phyloP scores from a whole-genome alignment of 192 early-diverging fungal genomes.

The Allomyces javanicus region DNA sequence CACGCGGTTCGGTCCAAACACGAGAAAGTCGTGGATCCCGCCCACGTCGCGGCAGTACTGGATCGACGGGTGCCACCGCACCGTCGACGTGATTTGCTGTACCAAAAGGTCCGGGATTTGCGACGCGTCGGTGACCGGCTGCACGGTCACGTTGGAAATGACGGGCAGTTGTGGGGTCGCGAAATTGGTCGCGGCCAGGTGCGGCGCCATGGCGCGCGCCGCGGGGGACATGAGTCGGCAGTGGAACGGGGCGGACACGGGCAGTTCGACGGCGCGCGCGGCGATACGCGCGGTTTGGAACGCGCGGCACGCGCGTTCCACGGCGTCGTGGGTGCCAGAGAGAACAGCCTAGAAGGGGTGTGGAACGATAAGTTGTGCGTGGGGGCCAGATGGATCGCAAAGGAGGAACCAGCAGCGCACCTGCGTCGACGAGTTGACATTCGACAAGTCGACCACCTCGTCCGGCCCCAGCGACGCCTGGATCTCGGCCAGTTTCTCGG shows the following conservation, averaged over 20 bases:
- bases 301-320: constrained; percentile 60
- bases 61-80: constrained; percentile 76
- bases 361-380: background rate
- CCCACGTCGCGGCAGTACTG: constrained; percentile 57
- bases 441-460: constrained; percentile 71
- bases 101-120: constrained; percentile 50
- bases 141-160: constrained; percentile 79
- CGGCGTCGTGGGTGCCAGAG: constrained; percentile 68
- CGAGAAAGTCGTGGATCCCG: constrained; percentile 57
- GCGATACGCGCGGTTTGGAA: constrained; percentile 67
- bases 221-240: constrained; percentile 80
- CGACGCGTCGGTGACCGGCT: constrained; percentile 37
- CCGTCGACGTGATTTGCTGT: constrained; percentile 60
- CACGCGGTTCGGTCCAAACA: constrained; percentile 67
- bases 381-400: constrained; percentile 1
- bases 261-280: constrained; percentile 66
- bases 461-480: constrained; percentile 32
- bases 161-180: constrained; percentile 58
- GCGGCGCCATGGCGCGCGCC: constrained; percentile 45
- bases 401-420: constrained; percentile 1
- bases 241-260: constrained; percentile 94
- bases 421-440: constrained; percentile 39
- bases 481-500: constrained; percentile 44
- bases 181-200: constrained; percentile 50
- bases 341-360: constrained; percentile 68